A percentile compares a stretch with the other conserved stretches of the same genome.
phyloP scores from a whole-genome alignment of 148 eudicot species.

The Selenicereus undatus region DNA sequence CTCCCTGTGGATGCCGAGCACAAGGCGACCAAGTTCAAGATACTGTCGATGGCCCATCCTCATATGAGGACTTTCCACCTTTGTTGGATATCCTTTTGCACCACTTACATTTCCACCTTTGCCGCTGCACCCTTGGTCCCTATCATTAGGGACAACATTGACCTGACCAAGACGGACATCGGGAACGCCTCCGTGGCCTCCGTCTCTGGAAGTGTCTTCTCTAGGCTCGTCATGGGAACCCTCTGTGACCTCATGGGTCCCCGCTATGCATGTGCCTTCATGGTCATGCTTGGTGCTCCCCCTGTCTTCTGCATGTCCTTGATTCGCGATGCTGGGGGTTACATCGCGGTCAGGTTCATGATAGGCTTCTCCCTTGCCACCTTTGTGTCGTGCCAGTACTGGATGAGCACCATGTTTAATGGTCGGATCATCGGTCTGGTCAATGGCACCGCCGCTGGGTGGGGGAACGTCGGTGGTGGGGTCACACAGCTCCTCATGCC shows the following conservation, averaged over 20 bases:
- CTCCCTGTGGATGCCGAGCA: conserved; percentile 40
- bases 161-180: conserved; percentile 33
- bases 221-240: conserved; percentile 32
- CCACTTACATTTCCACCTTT: conserved; percentile 38
- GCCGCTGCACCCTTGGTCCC: conserved; percentile 47
- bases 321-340: conserved; percentile 30
- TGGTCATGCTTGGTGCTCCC: conserved; percentile 41
- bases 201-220: conserved; percentile 16
- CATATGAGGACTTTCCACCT: conserved; percentile 45
- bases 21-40: conserved; percentile 37
- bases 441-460: conserved; percentile 49
- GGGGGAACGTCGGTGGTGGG: conserved; percentile 58
- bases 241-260: conserved; percentile 48
- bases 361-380: conserved; percentile 45
- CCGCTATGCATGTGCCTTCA: conserved; percentile 41
- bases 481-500: conserved; percentile 56
- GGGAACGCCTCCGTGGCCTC: conserved; percentile 40
- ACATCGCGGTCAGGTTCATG: conserved; percentile 41
- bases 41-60: conserved; percentile 33
- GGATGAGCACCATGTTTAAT: conserved; percentile 60
- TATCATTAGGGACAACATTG: conserved; percentile 38
- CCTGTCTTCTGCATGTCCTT: conserved; percentile 43
- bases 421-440: conserved; percentile 39
- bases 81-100: conserved; percentile 43
- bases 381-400: conserved; percentile 47